Base-by-base conservation (phyloP, 768 basidiomycete genomes). In the Auricularia cornea region DNA sequence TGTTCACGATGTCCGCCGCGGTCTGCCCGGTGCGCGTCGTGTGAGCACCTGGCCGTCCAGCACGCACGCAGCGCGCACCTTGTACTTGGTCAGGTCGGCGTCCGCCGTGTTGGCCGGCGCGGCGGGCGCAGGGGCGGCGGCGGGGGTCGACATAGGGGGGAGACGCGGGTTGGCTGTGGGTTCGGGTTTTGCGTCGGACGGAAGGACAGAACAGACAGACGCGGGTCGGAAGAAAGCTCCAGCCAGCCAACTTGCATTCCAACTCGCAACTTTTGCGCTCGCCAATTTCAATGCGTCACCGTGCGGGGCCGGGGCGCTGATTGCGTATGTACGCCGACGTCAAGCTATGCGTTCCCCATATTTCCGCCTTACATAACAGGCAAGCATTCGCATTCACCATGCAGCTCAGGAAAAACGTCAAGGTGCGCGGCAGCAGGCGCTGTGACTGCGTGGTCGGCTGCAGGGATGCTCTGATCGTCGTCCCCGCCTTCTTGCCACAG, bases 1-100 rank as follows among this genome's bases (percentile, higher is more conserved):
- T 81, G 69, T 90, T 84, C 48, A 91, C 88, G 76, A 96, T 93
- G 68, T 95, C 92, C 63, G 92, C 93, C 26, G 96, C 94, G n/a
- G 86, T 81, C 90, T 96, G 70, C 61, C 61, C 60, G 54, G 29
- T 59, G 51, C 60, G 38, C 18, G 33, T 32, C 32, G 23, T 41
- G 35, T 32, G 32, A 11, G 38, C 40, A 33, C 64, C 70, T 69
- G 67, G 68, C 64, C 41, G 60, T 64, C 57, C 38, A 20, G 59
- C 35, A 60, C 59, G 60, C 23, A n/a, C 32, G 23, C 56, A 60
- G 59, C 66, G 65, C 73, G 63, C 67, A 90, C 91, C 81, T 93
- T 93, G 78, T 93, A 93, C 75, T 93, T 93, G 20, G 90, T 92
- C 71, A 92, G 76, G 77, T 93, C 91, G 14, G 79, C 82, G 73